A percentile compares a stretch with the other conserved stretches of the same genome.
Evolutionary conservation across 139 green algal species (phyloP).

Genomic region (Nannochloris sp.): DNA sequence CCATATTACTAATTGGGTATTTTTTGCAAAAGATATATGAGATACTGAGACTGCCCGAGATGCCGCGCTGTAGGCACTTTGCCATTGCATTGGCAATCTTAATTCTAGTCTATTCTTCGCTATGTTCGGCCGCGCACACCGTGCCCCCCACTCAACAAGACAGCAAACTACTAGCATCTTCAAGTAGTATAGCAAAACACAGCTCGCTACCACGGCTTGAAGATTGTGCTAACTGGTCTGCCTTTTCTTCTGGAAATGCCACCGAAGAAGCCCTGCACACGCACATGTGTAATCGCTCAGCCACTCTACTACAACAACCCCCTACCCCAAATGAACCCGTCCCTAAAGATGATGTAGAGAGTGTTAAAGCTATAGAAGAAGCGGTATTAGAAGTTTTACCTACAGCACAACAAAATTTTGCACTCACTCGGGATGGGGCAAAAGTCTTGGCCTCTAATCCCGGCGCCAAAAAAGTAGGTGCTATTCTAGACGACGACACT

Average conservation of each 20-base stretch:
- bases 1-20: too few species aligned
- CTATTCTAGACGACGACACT: slow-evolving; percentile 66
- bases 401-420: slow-evolving; percentile 2
- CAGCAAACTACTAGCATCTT: too few species aligned
- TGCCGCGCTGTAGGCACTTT: too few species aligned
- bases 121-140: neutral
- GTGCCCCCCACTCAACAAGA: too few species aligned
- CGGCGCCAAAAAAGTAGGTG: slow-evolving; percentile 54
- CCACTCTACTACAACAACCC: neutral
- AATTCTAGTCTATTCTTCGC: neutral
- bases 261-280: neutral
- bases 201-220: neutral
- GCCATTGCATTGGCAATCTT: neutral
- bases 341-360: neutral
- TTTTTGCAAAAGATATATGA: too few species aligned
- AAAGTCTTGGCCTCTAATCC: slow-evolving; percentile 71
- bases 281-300: neutral
- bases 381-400: slow-evolving; percentile 6
- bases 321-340: neutral
- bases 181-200: too few species aligned
- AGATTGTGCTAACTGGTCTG: neutral
- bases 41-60: too few species aligned
- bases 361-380: neutral
- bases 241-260: neutral
- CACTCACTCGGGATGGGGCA: slow-evolving; percentile 19